Evolutionary conservation across 805 yeast genomes (phyloP).

Genomic region (Ogataea trehaloabstinens): DNA sequence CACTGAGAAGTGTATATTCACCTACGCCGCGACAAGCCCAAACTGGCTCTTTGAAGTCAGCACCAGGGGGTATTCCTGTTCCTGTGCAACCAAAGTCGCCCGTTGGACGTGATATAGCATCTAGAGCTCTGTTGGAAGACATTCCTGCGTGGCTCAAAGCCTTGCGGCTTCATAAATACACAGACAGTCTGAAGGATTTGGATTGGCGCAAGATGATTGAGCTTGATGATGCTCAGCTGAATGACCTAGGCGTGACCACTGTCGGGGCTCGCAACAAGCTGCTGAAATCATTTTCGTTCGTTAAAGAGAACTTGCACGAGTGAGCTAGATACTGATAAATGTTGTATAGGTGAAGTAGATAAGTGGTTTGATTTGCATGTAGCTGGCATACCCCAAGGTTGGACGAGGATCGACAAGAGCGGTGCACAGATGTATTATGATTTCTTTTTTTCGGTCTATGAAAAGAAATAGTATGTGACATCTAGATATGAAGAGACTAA

Average conservation of each 20-base stretch:
- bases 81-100: conserved; percentile 35
- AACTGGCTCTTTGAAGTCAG: conserved; percentile 4
- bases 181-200: conserved; percentile 72
- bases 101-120: conserved; percentile 51
- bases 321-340: too few species aligned
- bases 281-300: conserved; percentile 85
- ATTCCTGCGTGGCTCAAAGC: conserved; percentile 92
- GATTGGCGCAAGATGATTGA: conserved; percentile 79
- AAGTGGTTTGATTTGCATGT: too few species aligned
- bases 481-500: too few species aligned
- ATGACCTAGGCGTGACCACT: conserved; percentile 82
- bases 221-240: conserved; percentile 66
- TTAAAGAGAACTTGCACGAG: conserved; percentile 48
- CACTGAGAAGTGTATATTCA: conserved; percentile 7
- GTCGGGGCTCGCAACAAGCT: conserved; percentile 94
- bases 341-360: too few species aligned
- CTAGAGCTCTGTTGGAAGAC: conserved; percentile 58
- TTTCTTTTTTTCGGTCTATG: too few species aligned
- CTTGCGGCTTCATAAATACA: conserved; percentile 88
- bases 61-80: too few species aligned
- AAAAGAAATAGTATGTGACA: too few species aligned
- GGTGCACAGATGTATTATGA: too few species aligned
- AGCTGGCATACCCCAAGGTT: too few species aligned
- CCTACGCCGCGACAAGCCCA: conserved; percentile 17
- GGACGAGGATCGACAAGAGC: too few species aligned